A percentile compares a stretch with the other conserved stretches of the same genome.
Evolutionary conservation across 257 asterid genomes (phyloP).

Genomic region (Capsicum baccatum): DNA sequence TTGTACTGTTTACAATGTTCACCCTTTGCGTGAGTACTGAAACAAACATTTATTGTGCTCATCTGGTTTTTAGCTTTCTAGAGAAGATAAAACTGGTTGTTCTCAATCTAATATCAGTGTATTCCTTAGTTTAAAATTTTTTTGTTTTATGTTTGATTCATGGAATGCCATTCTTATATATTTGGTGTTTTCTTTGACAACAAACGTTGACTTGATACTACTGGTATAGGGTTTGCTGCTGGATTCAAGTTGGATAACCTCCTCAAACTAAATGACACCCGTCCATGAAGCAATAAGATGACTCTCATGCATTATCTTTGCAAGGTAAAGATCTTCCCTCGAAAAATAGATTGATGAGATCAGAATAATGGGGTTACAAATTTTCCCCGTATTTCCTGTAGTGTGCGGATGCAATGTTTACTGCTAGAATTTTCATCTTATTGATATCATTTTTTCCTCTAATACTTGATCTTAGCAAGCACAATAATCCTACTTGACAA

Average conservation of each 20-base stretch:
- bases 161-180: background rate
- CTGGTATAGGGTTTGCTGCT: conserved; percentile 75
- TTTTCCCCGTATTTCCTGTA: background rate
- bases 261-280: conserved; percentile 81
- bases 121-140: background rate
- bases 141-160: background rate
- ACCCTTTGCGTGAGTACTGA: background rate
- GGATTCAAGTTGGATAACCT: conserved; percentile 95
- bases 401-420: background rate
- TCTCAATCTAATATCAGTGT: background rate
- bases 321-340: conserved; percentile 53
- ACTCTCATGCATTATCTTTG: conserved; percentile 93
- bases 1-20: background rate
- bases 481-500: background rate
- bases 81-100: too few relatives aligned
- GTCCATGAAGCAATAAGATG: conserved; percentile 79
- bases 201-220: background rate
- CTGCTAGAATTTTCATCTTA: background rate
- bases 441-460: background rate
- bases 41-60: background rate
- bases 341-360: background rate
- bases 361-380: background rate
- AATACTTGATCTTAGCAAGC: background rate
- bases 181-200: background rate
- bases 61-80: too few relatives aligned